Percentiles rank a stretch among this genome's conserved stretches.
These are phyloP conservation scores for Terana coerulea DNA, from an alignment of 768 basidiomycete genomes.

Conservation along the genomic window DNA sequence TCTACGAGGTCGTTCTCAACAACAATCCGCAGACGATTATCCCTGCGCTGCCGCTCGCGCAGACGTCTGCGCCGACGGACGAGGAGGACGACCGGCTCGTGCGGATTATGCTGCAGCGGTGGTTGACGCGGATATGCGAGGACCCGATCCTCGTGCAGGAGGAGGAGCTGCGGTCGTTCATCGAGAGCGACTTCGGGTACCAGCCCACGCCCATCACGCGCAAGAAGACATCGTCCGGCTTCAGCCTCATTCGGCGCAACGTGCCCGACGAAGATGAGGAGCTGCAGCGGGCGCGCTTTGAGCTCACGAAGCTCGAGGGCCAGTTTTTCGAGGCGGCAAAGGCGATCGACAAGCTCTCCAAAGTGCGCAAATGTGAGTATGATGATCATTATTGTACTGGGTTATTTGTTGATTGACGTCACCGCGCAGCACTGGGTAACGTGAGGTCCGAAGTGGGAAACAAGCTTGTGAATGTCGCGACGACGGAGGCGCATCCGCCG, in stretches of 20 bases:
- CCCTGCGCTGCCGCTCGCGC: slow-evolving; percentile 92
- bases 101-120: slow-evolving; percentile 90
- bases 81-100: slow-evolving; percentile 98
- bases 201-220: slow-evolving; percentile 77
- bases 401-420: slow-evolving; percentile 5
- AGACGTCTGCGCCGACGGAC: slow-evolving; percentile 94
- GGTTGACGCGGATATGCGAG: slow-evolving; percentile 91
- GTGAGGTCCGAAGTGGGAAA: slow-evolving; percentile 91
- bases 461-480: slow-evolving; percentile 83
- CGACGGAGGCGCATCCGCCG: slow-evolving; percentile 83
- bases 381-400: background rate
- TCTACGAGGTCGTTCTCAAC: slow-evolving; percentile 85
- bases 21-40: slow-evolving; percentile 96
- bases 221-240: slow-evolving; percentile 70
- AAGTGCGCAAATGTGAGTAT: slow-evolving; percentile 67
- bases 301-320: slow-evolving; percentile 86
- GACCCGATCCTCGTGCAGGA: slow-evolving; percentile 85
- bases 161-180: slow-evolving; percentile 91
- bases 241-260: slow-evolving; percentile 70
- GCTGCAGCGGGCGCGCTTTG: slow-evolving; percentile 83
- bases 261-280: slow-evolving; percentile 96
- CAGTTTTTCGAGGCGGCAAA: slow-evolving; percentile 93
- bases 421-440: slow-evolving; percentile 62
- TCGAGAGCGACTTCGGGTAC: slow-evolving; percentile 97
- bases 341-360: slow-evolving; percentile 82